Percentiles rank a stretch among this genome's conserved stretches.
Evolutionary conservation across 306 rosid species (phyloP).

Genomic region (Herpetospermum pedunculosum): DNA sequence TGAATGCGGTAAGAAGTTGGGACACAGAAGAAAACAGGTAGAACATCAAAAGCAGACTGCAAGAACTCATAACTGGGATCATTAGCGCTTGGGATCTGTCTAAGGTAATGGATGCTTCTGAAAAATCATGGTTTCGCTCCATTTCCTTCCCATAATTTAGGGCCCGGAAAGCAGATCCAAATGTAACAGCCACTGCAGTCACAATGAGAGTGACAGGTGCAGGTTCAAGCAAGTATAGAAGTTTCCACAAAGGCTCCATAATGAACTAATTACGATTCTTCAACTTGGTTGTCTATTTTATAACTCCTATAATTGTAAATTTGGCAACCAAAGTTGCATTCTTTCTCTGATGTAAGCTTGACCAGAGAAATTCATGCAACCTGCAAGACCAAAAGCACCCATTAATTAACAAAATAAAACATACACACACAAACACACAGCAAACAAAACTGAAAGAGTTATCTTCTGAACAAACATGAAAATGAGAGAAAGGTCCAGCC

Average conservation of each 20-base stretch:
- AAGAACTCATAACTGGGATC: constrained; percentile 97
- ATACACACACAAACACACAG: neutral
- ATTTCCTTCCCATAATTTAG: constrained; percentile 88
- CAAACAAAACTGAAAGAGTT: neutral
- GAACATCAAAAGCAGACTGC: constrained; percentile 95
- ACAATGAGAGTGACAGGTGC: constrained; percentile 69
- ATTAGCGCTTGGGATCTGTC: constrained; percentile 88
- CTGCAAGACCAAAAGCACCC: constrained; percentile 30
- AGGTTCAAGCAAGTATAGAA: constrained; percentile 78
- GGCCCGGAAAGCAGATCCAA: constrained; percentile 93
- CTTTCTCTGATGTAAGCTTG: constrained; percentile 22
- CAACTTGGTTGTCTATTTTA: constrained; percentile 9
- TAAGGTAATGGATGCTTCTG: constrained; percentile 79
- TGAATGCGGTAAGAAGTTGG: constrained; percentile 84
- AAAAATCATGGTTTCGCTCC: constrained; percentile 76
- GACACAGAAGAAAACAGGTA: constrained; percentile 88
- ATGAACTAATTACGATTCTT: constrained; percentile 8
- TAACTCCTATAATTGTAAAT: constrained; percentile 6
- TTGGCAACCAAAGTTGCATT: constrained; percentile 48
- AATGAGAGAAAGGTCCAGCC: neutral
- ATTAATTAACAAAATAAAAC: neutral
- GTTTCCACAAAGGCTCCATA: constrained; percentile 83
- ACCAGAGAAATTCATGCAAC: constrained; percentile 57
- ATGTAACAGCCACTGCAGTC: constrained; percentile 89
- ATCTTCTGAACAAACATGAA: neutral